Evolutionary conservation across 306 rosid species (phyloP).

Genomic region (Lithocarpus polystachyus): DNA sequence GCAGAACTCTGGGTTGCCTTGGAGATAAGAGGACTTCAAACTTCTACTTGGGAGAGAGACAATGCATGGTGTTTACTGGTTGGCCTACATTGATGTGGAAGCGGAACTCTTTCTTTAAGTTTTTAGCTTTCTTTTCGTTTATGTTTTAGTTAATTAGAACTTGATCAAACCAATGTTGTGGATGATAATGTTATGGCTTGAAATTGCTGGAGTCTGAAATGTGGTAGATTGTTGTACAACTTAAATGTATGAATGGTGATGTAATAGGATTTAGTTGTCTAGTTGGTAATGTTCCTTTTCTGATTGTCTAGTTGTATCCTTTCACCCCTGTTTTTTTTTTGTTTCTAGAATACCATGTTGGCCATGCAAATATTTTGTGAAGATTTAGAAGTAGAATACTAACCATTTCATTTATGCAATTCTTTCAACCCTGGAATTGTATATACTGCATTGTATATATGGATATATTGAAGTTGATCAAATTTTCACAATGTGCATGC

Average conservation of each 20-base stretch:
- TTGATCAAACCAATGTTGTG: constrained; percentile 50
- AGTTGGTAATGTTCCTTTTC: constrained; percentile 53
- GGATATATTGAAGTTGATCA: constrained; percentile 29
- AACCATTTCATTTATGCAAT: constrained; percentile 52
- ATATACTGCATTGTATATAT: constrained; percentile 29
- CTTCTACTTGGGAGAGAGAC: constrained; percentile 29
- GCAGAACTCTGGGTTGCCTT: constrained; percentile 38
- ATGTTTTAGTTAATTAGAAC: constrained; percentile 51
- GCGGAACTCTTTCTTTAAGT: constrained; percentile 50
- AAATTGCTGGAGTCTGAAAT: constrained; percentile 61
- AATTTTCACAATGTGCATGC: not conserved
- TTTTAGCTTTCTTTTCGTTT: constrained; percentile 51
- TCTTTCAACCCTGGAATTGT: constrained; percentile 40
- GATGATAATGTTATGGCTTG: constrained; percentile 66
- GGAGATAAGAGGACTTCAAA: constrained; percentile 29
- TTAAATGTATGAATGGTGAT: constrained; percentile 49
- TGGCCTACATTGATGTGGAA: constrained; percentile 42
- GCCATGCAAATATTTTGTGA: constrained; percentile 38
- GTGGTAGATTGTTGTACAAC: constrained; percentile 54
- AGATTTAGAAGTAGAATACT: constrained; percentile 59
- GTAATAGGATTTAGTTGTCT: constrained; percentile 77
- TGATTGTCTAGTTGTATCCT: constrained; percentile 64
- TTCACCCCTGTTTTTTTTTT: constrained; percentile 13
- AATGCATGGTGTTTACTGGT: constrained; percentile 28
- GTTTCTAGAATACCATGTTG: constrained; percentile 36